Conservation (phyloP, 2,329 filamentous ascomycete genomes). For the Pezicula carpinea region DNA sequence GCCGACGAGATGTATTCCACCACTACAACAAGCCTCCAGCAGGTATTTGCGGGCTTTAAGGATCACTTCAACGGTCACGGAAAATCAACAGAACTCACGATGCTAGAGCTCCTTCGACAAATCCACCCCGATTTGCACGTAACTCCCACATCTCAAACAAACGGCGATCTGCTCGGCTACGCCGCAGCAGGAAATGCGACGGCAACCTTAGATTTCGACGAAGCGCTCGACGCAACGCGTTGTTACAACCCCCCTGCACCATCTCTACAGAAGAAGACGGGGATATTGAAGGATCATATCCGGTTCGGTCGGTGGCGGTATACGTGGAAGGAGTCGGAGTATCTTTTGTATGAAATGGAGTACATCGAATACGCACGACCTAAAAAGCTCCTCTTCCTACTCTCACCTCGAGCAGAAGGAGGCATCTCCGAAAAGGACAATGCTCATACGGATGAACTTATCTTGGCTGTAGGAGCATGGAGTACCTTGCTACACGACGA, state of each 20-base stretch:
- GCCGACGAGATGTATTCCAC: background rate
- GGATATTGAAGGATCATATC: constrained; percentile 8
- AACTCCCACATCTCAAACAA: background rate
- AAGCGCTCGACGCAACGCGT: constrained; percentile 5
- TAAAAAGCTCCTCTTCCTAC: constrained; percentile 6
- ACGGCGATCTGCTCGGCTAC: constrained; percentile 17
- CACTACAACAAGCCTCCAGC: background rate
- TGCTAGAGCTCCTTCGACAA: constrained; percentile 9
- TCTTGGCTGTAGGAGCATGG: constrained; percentile 53
- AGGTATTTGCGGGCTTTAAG: constrained; percentile 10
- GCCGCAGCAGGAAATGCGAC: constrained; percentile 14
- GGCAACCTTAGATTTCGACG: constrained; percentile 1
- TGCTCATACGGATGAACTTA: constrained; percentile 39
- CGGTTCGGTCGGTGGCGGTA: constrained; percentile 16
- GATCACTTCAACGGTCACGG: constrained; percentile 5
- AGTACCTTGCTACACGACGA: constrained; percentile 54
- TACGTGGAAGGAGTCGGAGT: constrained; percentile 9
- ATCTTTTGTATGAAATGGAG: constrained; percentile 16
- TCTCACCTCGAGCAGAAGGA: constrained; percentile 1
- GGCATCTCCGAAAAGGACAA: background rate
- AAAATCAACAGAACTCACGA: constrained; percentile 7
- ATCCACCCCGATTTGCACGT: constrained; percentile 10
- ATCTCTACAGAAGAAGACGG: constrained; percentile 2
- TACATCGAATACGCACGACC: constrained; percentile 1
- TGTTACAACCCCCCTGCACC: constrained; percentile 4